phyloP scores from a whole-genome alignment of 352 stramenopile species.

The Globisporangium splendens region DNA sequence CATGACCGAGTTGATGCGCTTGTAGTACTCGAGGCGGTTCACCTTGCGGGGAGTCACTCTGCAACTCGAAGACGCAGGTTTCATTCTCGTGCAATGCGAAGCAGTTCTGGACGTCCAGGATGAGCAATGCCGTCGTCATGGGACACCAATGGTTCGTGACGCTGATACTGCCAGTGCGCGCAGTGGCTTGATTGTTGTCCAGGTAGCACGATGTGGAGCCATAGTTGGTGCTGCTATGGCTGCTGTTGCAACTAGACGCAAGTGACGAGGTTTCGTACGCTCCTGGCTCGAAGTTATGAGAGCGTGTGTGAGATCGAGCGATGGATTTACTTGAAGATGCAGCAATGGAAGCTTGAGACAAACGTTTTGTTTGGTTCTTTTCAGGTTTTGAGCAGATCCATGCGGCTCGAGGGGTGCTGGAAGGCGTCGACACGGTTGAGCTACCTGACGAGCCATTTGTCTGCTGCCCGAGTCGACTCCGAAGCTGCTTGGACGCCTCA shows the following conservation, averaged over 20 bases:
- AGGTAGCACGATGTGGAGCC: conserved; percentile 1
- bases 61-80: conserved; percentile 13
- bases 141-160: conserved; percentile 47
- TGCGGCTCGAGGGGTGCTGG: conserved; percentile 6
- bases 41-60: conserved; percentile 1
- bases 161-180: conserved; percentile 12
- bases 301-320: neutral
- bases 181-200: conserved; percentile 15
- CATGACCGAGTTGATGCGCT: conserved; percentile 44
- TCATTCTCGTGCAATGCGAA: conserved; percentile 38
- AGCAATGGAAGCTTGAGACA: neutral
- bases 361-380: neutral
- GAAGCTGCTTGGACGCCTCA: conserved; percentile 48
- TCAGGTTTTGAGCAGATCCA: neutral
- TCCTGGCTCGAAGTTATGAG: neutral
- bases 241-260: neutral
- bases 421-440: conserved; percentile 8
- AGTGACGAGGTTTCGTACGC: conserved; percentile 5
- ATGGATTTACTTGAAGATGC: neutral
- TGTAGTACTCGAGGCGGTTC: conserved; percentile 31
- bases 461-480: conserved; percentile 38
- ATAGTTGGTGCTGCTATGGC: conserved; percentile 3
- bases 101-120: conserved; percentile 74
- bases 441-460: neutral
- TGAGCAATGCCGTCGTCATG: conserved; percentile 60